These are phyloP conservation scores for Aspergillus latus DNA, from an alignment of 2,329 filamentous ascomycete genomes.

Conservation along the genomic window DNA sequence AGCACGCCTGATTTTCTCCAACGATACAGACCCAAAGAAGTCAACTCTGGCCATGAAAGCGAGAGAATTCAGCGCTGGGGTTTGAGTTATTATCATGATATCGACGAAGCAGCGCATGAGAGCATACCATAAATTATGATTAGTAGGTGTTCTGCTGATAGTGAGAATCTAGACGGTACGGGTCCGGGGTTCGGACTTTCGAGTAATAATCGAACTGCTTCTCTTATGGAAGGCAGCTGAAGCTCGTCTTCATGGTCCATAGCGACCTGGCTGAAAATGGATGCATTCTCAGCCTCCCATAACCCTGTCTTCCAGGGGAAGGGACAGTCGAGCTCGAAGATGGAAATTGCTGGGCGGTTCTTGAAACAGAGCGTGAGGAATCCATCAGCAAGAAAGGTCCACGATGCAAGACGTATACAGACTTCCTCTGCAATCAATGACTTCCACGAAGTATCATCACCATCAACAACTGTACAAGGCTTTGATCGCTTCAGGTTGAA, in stretches of 20 bases:
- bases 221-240: constrained; percentile 25
- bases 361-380: constrained; percentile 36
- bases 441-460: constrained; percentile 25
- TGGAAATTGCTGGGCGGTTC: constrained; percentile 30
- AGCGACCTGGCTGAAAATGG: constrained; percentile 25
- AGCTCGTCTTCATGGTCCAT: constrained; percentile 8
- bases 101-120: no score
- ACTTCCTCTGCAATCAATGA: constrained; percentile 28
- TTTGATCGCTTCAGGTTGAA: constrained; percentile 27
- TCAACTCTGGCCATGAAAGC: constrained; percentile 31
- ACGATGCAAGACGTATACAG: constrained; percentile 32
- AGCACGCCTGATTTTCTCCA: constrained; percentile 27
- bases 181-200: constrained; percentile 19
- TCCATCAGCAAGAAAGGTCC: constrained; percentile 34
- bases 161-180: constrained; percentile 25
- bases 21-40: constrained; percentile 26
- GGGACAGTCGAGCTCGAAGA: constrained; percentile 34
- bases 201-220: constrained; percentile 26
- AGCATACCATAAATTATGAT: constrained; percentile 33
- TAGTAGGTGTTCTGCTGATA: constrained; percentile 31
- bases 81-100: background rate
- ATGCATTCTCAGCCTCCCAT: constrained; percentile 31
- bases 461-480: constrained; percentile 9
- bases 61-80: constrained; percentile 30
- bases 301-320: constrained; percentile 33